Evolutionary conservation across 2,329 filamentous ascomycete species (phyloP), one percentile per base, ranked within the genome.

Genomic region (Cercospora beticola): DNA sequence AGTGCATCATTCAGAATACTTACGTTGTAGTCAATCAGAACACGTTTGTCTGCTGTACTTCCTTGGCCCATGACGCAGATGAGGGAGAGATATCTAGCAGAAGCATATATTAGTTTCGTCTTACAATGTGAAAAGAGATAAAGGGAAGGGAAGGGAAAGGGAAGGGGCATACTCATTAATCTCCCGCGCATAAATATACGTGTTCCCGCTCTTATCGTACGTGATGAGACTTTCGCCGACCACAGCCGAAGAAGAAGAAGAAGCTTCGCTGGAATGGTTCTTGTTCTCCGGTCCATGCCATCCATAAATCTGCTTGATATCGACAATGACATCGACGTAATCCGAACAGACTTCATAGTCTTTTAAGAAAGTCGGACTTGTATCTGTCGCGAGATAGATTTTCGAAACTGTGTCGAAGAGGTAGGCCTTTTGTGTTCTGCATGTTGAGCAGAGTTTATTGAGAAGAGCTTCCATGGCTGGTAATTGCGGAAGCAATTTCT

Each of bases 281-380:
- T 21, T 36, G 26, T 14, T 70, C 58, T 14, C 64, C 49, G 6
- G 60, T 62, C 12, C 65, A 54, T 71, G 86, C 86, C 86, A 98
- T 57, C 94, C 94, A 78, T 97, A 99, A 46, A 99, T 90, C 78
- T 98, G 94, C 30, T 93, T 95, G 64, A 98, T 91, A 79, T 99
- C 95, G 68, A 98, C 94, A 70, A 99, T 97, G 69, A 98, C 93
- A 79, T 99, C 95, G 74, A 99, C 97, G 79, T 97, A 98, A 79
- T 99, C 95, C 61, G 93, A 97, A 82, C 95, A 99, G 77, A 98
- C 97, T 82, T 98, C 95, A 80, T 99, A 99, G 78, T 92, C 94
- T 52, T 92, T 91, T 86, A 97, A 95, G 77, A 98, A 94, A 33
- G 94, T 92, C 0, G 94, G 94, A 46, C 92, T 91, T 31, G 91